Evolutionary conservation across 2,329 filamentous ascomycete species (phyloP).

Genomic region (Aquanectria penicillioides): DNA sequence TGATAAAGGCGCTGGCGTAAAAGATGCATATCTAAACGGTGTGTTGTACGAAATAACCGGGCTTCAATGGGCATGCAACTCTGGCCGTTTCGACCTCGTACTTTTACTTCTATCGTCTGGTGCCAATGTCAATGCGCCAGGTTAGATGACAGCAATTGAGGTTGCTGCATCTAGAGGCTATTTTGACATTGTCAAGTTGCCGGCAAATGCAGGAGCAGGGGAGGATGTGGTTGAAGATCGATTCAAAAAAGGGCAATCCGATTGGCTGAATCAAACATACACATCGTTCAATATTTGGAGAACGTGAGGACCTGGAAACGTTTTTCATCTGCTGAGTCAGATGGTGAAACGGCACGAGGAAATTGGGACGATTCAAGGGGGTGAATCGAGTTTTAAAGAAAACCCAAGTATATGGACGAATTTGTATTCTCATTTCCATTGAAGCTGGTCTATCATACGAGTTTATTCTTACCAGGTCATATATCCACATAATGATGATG

Average conservation of each 20-base stretch:
- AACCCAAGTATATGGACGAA: too few species aligned
- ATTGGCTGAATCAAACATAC: background rate
- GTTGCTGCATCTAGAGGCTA: background rate
- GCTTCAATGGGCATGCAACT: background rate
- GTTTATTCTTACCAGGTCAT: too few species aligned
- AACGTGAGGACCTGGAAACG: too few species aligned
- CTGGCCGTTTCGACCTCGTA: background rate
- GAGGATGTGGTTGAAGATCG: background rate
- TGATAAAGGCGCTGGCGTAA: too few species aligned
- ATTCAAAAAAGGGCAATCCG: background rate
- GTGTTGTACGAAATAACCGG: background rate
- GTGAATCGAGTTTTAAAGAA: too few species aligned
- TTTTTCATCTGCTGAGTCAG: too few species aligned
- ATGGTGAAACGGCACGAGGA: too few species aligned
- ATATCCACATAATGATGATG: too few species aligned
- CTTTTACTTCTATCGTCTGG: background rate
- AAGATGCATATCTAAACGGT: too few species aligned
- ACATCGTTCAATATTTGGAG: background rate
- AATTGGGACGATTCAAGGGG: too few species aligned
- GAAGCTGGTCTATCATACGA: too few species aligned
- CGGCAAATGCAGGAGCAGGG: background rate
- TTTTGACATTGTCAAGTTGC: background rate
- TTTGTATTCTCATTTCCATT: too few species aligned
- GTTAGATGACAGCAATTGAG: background rate
- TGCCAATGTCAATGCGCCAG: background rate